Conservation (phyloP, 352 stramenopile species). For the Chrysophaeum taylorii region DNA sequence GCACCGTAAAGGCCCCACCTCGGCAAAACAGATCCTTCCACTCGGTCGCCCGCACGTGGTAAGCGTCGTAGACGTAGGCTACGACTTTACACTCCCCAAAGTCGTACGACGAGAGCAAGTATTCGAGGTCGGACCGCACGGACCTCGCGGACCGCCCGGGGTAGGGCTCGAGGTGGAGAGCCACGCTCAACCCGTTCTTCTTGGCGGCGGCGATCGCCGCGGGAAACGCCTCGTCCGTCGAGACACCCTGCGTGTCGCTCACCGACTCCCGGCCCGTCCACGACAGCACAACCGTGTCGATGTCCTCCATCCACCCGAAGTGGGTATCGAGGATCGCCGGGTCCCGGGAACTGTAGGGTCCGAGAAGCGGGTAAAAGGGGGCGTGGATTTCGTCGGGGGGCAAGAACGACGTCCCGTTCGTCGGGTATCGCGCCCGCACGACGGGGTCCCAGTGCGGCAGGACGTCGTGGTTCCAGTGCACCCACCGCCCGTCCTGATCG, state of each 20-base stretch:
- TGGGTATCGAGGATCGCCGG: slow-evolving; percentile 10
- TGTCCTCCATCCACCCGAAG: slow-evolving; percentile 13
- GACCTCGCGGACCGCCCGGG: not conserved
- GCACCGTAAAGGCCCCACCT: not conserved
- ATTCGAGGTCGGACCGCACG: slow-evolving; percentile 25
- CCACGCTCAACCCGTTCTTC: not conserved
- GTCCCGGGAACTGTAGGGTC: slow-evolving; percentile 18
- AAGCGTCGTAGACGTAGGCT: slow-evolving; percentile 35
- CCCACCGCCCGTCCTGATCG: slow-evolving; percentile 19
- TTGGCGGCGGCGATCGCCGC: slow-evolving; percentile 11
- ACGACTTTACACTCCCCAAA: not conserved
- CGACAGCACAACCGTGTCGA: slow-evolving; percentile 20
- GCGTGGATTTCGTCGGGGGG: slow-evolving; percentile 12
- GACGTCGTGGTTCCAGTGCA: slow-evolving; percentile 34
- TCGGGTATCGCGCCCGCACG: slow-evolving; percentile 7
- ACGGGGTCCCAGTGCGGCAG: slow-evolving; percentile 28
- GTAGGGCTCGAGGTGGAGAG: slow-evolving; percentile 36
- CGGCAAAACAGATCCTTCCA: slow-evolving; percentile 21
- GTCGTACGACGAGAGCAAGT: slow-evolving; percentile 23
- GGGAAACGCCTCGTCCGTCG: slow-evolving; percentile 23
- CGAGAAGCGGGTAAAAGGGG: slow-evolving; percentile 23
- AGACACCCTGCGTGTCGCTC: slow-evolving; percentile 26
- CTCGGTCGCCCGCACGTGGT: slow-evolving; percentile 24
- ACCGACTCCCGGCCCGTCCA: slow-evolving; percentile 22
- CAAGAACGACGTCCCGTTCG: not conserved